These are phyloP conservation scores for Clathrus columnatus DNA, from an alignment of 768 basidiomycete genomes.

Conservation along the genomic window DNA sequence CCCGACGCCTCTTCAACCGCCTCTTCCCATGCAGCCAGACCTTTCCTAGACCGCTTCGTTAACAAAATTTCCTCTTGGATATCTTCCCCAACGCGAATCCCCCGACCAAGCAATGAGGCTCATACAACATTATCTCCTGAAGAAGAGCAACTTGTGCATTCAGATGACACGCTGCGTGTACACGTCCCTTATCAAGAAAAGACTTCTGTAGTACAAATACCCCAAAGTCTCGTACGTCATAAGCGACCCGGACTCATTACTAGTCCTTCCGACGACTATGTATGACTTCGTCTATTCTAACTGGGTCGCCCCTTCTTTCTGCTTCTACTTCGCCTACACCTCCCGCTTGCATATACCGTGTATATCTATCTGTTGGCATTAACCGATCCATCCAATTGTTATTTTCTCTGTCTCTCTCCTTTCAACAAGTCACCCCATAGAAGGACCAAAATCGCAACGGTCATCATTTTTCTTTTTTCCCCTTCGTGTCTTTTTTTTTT, in stretches of 20 bases:
- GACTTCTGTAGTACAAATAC: background rate
- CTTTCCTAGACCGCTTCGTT: background rate
- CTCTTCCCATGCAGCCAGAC: background rate
- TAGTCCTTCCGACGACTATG: background rate
- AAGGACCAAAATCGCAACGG: background rate
- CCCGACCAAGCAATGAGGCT: background rate
- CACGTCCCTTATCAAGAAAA: background rate
- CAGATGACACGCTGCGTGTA: background rate
- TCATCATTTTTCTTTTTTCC: background rate
- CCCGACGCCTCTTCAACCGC: background rate
- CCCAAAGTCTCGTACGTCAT: background rate
- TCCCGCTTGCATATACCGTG: background rate
- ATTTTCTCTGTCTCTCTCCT: background rate
- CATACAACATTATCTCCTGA: background rate
- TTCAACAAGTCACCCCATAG: background rate
- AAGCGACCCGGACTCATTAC: background rate
- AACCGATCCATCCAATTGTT: background rate
- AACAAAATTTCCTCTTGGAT: slow-evolving; percentile 4
- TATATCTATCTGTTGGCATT: background rate
- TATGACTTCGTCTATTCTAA: no score
- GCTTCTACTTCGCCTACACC: background rate
- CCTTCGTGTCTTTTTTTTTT: background rate
- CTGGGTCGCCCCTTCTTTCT: background rate
- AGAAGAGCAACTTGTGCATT: background rate
- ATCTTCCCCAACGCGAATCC: background rate